phyloP scores from a whole-genome alignment of 1,139 yeast species.

The Taphrina flavorubra region DNA sequence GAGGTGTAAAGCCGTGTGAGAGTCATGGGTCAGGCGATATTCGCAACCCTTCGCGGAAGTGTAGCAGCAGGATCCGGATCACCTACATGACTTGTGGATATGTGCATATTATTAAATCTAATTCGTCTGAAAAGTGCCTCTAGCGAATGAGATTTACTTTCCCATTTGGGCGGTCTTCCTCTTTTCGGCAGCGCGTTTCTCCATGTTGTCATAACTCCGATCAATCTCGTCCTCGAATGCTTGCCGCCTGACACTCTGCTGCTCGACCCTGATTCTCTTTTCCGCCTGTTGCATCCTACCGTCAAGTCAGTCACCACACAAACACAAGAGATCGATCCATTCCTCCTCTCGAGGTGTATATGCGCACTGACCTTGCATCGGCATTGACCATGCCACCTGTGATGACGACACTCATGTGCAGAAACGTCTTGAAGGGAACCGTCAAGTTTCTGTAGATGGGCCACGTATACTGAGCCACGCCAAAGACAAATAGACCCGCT shows the following conservation, averaged over 20 bases:
- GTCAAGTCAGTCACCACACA: too few relatives aligned
- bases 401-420: conserved; percentile 34
- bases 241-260: conserved; percentile 27
- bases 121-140: too few relatives aligned
- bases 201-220: conserved; percentile 34
- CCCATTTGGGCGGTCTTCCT: not conserved
- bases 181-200: conserved; percentile 23
- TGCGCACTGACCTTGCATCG: conserved; percentile 19
- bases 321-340: too few relatives aligned
- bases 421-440: conserved; percentile 31
- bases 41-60: too few relatives aligned
- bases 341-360: too few relatives aligned
- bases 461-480: conserved; percentile 38
- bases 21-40: too few relatives aligned
- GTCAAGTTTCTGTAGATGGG: conserved; percentile 38
- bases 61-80: too few relatives aligned
- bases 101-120: too few relatives aligned
- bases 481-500: conserved; percentile 38
- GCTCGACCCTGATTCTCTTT: conserved; percentile 31
- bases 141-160: not conserved
- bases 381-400: conserved; percentile 40
- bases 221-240: conserved; percentile 40
- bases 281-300: conserved; percentile 35
- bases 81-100: too few relatives aligned
- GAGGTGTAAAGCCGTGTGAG: not conserved